These are phyloP conservation scores for Achlya hypogyna DNA, from an alignment of 352 stramenopile species.

Conservation along the genomic window DNA sequence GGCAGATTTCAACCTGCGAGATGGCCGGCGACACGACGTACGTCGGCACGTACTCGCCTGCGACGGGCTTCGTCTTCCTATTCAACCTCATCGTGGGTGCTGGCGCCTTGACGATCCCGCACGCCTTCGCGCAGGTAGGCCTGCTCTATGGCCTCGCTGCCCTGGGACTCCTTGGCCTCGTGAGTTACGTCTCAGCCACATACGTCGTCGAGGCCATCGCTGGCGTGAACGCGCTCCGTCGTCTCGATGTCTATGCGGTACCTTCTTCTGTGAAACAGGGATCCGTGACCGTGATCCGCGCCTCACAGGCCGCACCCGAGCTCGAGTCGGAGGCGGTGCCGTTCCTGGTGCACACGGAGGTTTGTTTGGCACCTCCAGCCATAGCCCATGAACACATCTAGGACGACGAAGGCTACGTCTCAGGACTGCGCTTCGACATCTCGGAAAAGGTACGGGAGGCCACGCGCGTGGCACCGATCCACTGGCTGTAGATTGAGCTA, in stretches of 20 bases:
- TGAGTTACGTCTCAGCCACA: conserved; percentile 76
- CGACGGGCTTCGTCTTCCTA: conserved; percentile 86
- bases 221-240: conserved; percentile 59
- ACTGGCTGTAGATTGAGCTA: conserved; percentile 58
- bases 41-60: conserved; percentile 47
- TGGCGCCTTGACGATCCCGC: conserved; percentile 77
- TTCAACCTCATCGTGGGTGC: conserved; percentile 86
- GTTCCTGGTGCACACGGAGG: conserved; percentile 16
- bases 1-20: no score
- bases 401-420: conserved; percentile 13
- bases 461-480: not conserved
- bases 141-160: conserved; percentile 63
- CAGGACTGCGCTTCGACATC: conserved; percentile 15
- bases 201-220: conserved; percentile 83
- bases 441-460: conserved; percentile 12
- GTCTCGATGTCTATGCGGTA: not conserved
- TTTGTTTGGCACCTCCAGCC: not conserved
- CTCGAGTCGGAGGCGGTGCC: conserved; percentile 13
- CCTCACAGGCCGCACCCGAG: no score
- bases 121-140: conserved; percentile 74
- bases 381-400: not conserved
- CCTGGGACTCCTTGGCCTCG: conserved; percentile 43
- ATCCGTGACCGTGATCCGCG: not conserved
- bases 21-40: conserved; percentile 9
- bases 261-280: not conserved